phyloP scores from a whole-genome alignment of 2,329 filamentous ascomycete species.

The Rhinocladiella similis region DNA sequence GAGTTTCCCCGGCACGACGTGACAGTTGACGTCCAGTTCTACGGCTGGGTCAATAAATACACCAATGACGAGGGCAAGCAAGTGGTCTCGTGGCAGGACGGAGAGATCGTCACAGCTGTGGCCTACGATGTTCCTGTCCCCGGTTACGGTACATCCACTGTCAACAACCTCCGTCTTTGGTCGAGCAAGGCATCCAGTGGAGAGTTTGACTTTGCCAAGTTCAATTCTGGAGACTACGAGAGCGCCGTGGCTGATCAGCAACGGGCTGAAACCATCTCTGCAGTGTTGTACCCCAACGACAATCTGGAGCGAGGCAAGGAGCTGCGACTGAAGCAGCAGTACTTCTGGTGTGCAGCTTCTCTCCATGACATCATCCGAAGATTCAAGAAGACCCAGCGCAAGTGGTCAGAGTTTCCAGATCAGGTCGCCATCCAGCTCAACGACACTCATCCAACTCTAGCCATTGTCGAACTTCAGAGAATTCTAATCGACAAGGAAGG shows the following conservation, averaged over 20 bases:
- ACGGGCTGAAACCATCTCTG: constrained; percentile 97
- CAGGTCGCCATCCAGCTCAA: constrained; percentile 98
- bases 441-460: constrained; percentile 94
- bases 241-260: constrained; percentile 98
- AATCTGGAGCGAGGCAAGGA: constrained; percentile 96
- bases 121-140: constrained; percentile 93
- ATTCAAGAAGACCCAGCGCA: constrained; percentile 94
- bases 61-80: constrained; percentile 75
- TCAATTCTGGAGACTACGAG: constrained; percentile 98
- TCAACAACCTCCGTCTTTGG: constrained; percentile 96
- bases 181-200: constrained; percentile 95
- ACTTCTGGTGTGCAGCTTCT: constrained; percentile 99
- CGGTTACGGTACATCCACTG: constrained; percentile 83
- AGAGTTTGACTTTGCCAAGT: constrained; percentile 99
- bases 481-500: constrained; percentile 88
- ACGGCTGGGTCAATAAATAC: constrained; percentile 75
- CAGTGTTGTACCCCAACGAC: constrained; percentile 95
- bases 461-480: constrained; percentile 92
- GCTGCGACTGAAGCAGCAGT: constrained; percentile 96
- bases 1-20: constrained; percentile 96
- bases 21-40: constrained; percentile 93
- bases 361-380: constrained; percentile 93
- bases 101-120: constrained; percentile 86
- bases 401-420: constrained; percentile 89
- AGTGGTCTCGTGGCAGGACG: constrained; percentile 79